These are phyloP conservation scores for Paraphaeosphaeria sporulosa DNA, from an alignment of 2,329 filamentous ascomycete species.

Conservation along the genomic window DNA sequence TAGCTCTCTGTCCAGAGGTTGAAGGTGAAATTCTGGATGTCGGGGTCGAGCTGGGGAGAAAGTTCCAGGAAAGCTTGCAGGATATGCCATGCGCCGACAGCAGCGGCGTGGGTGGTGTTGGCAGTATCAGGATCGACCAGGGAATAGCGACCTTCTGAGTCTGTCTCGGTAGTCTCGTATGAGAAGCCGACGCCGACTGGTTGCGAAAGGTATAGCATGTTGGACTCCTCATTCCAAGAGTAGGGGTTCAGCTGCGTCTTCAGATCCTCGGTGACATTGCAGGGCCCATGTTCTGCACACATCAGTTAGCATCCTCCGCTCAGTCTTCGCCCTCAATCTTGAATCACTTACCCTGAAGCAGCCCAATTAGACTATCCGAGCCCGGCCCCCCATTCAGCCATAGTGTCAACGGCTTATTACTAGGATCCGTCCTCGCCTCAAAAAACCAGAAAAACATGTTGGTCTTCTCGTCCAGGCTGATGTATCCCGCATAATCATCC, in stretches of 20 bases:
- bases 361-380: slow-evolving; percentile 61
- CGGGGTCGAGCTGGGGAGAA: slow-evolving; percentile 55
- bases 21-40: slow-evolving; percentile 61
- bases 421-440: slow-evolving; percentile 54
- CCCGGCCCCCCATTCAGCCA: slow-evolving; percentile 65
- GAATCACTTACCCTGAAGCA: slow-evolving; percentile 58
- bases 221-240: slow-evolving; percentile 50
- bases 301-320: not conserved
- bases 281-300: slow-evolving; percentile 52
- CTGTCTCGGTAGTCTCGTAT: slow-evolving; percentile 42
- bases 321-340: not conserved
- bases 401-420: slow-evolving; percentile 48
- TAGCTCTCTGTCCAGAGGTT: slow-evolving; percentile 56
- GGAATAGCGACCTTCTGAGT: slow-evolving; percentile 38
- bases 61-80: slow-evolving; percentile 46
- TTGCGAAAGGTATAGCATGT: slow-evolving; percentile 50
- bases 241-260: slow-evolving; percentile 48
- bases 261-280: slow-evolving; percentile 51
- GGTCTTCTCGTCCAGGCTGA: slow-evolving; percentile 44
- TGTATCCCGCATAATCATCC: slow-evolving; percentile 48
- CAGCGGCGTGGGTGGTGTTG: slow-evolving; percentile 45
- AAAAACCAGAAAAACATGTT: slow-evolving; percentile 59
- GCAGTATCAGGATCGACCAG: slow-evolving; percentile 38
- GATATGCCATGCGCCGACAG: slow-evolving; percentile 47
- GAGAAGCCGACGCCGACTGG: slow-evolving; percentile 52